Conservation (phyloP, 1,284 basidiomycete genomes). For the Cutaneotrichosporon mucoides region DNA sequence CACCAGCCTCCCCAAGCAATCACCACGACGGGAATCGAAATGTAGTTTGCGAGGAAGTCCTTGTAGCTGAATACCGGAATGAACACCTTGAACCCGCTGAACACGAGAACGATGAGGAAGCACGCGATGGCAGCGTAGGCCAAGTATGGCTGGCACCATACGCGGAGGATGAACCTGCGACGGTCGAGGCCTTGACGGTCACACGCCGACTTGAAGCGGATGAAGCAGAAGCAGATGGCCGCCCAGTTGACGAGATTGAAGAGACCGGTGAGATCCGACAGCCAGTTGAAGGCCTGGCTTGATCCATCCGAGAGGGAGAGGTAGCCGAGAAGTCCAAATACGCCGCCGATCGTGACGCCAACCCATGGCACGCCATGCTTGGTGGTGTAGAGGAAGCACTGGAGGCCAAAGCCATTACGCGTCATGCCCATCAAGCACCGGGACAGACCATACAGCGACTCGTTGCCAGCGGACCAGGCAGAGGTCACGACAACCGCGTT, state of each 20-base stretch:
- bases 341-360: slow-evolving; percentile 60
- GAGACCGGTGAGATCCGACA: slow-evolving; percentile 57
- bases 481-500: slow-evolving; percentile 62
- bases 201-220: slow-evolving; percentile 68
- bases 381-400: slow-evolving; percentile 57
- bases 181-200: slow-evolving; percentile 61
- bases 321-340: slow-evolving; percentile 56
- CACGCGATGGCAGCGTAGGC: slow-evolving; percentile 10
- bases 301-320: slow-evolving; percentile 58
- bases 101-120: slow-evolving; percentile 14
- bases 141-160: slow-evolving; percentile 49
- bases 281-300: slow-evolving; percentile 67
- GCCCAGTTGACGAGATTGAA: slow-evolving; percentile 69
- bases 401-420: slow-evolving; percentile 55
- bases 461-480: slow-evolving; percentile 41
- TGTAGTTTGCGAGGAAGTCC: slow-evolving; percentile 21
- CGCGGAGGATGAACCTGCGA: slow-evolving; percentile 59
- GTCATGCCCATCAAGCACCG: slow-evolving; percentile 51
- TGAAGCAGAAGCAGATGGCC: slow-evolving; percentile 67
- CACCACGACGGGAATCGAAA: slow-evolving; percentile 22
- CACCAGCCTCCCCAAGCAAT: slow-evolving; percentile 13
- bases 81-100: slow-evolving; percentile 13
- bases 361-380: slow-evolving; percentile 64
- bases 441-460: slow-evolving; percentile 25
- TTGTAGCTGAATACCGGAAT: slow-evolving; percentile 4